Evolutionary conservation across 1,284 basidiomycete genomes (phyloP).

Genomic region (Binderoboletus segoi): DNA sequence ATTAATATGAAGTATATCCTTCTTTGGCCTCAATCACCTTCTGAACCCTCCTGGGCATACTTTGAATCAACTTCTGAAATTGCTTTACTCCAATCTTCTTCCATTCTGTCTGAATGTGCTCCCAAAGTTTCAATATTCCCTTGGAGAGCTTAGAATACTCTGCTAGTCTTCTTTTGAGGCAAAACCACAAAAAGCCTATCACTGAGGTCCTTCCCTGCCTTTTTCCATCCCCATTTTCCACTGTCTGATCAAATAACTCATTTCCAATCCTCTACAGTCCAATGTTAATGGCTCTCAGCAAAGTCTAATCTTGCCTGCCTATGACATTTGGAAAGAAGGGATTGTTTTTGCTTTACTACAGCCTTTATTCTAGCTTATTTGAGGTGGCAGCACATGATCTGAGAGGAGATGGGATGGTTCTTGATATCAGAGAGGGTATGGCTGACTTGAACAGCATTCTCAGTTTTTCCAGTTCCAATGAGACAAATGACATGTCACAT

Average conservation of each 20-base stretch:
- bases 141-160: no score
- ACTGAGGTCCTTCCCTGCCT: not conserved
- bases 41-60: no score
- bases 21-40: no score
- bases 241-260: not conserved
- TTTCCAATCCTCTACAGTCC: not conserved
- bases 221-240: no score
- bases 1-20: no score
- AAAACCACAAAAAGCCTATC: no score
- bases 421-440: conserved; percentile 1
- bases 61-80: no score
- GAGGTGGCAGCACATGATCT: not conserved
- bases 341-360: conserved; percentile 7
- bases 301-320: not conserved
- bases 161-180: no score
- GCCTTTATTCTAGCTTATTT: conserved; percentile 10
- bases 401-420: not conserved
- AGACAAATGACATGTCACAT: not conserved
- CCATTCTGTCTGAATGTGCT: no score
- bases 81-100: no score
- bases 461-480: conserved; percentile 1
- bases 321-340: not conserved
- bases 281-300: not conserved
- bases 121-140: no score
- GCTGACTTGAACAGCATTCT: not conserved